Evolutionary conservation across 805 yeast genomes (phyloP).

Genomic region (Metschnikowia cerradonensis): DNA sequence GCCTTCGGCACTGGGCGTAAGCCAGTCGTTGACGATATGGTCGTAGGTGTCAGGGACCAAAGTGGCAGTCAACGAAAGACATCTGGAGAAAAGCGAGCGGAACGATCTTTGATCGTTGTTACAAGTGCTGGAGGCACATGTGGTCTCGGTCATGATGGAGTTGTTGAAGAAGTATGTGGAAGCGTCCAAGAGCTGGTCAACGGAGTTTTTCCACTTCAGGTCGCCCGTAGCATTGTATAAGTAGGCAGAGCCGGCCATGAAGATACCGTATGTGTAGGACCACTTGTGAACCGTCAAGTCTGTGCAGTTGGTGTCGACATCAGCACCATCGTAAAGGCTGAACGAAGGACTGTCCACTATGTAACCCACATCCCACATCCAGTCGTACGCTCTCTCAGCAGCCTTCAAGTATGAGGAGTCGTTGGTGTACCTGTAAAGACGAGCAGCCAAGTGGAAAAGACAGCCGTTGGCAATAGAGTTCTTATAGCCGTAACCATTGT

Average conservation of each 20-base stretch:
- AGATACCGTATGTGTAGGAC: constrained; percentile 69
- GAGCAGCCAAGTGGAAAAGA: constrained; percentile 42
- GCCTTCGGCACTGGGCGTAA: constrained; percentile 51
- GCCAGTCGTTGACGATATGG: constrained; percentile 26
- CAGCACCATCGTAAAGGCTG: constrained; percentile 55
- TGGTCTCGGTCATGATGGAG: constrained; percentile 55
- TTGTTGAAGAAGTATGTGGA: constrained; percentile 36
- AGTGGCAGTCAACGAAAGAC: constrained; percentile 54
- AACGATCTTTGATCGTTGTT: constrained; percentile 76
- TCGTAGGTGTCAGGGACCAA: constrained; percentile 49
- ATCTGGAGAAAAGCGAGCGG: constrained; percentile 63
- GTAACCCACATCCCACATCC: constrained; percentile 36
- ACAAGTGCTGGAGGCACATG: constrained; percentile 57
- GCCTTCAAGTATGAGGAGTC: constrained; percentile 38
- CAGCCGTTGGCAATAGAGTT: constrained; percentile 44
- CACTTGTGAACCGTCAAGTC: constrained; percentile 51
- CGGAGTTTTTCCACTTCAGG: constrained; percentile 38
- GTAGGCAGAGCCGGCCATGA: constrained; percentile 67
- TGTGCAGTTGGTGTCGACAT: constrained; percentile 41
- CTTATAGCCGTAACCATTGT: constrained; percentile 43
- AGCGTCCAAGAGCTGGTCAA: constrained; percentile 34
- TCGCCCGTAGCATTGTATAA: constrained; percentile 59
- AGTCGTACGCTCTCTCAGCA: constrained; percentile 42
- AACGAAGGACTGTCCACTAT: constrained; percentile 23
- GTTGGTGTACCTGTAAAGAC: constrained; percentile 40